Base-by-base conservation (phyloP, 345 rosid species). In the Corymbia maculata region DNA sequence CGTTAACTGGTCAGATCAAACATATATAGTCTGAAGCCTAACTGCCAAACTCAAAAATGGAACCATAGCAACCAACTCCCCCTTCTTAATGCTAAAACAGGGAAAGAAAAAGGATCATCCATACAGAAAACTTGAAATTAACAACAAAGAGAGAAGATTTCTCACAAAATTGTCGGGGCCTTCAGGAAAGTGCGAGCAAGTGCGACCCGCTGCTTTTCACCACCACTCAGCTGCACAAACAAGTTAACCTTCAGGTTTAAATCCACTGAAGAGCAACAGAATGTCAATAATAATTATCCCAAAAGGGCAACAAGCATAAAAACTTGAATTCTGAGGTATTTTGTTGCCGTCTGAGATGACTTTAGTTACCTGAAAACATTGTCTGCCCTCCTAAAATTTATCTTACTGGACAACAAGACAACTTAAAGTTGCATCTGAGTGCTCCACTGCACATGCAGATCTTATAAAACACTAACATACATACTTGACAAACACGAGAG, bases 121-220 rank as follows among this genome's bases (percentile, higher is more conserved):
- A 50, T 28, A 53, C 79, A 30, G 8, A 14, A 47, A 87, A 45
- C 55, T 79, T 47, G n/a, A 88, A 88, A 68, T 49, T n/a, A 85
- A 53, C 32, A 82, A 82, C 21, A 64, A 84, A 11, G 70, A 86
- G 17, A 64, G 16, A 68, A 86, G 61, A 88, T 42, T 85, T 75
- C 99, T 96, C 94, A 97, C 99, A 97, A 89, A 86, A 97, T 95
- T 28, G 97, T 91, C 10, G 99, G 97, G 30, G 95, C 94, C 92
- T 98, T 98, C 92, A 98, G 91, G 85, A 98, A 98, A 79, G 99
- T 94, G 86, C 98, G 96, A 87, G 99, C 99, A 90, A 98, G 93
- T 80, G 99, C 98, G 87, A 98, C 98, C 79, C 99, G 97, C 93
- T 97, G 99, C 91, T 98, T 98, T 93, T 98, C 99, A 90, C 99